phyloP scores from a whole-genome alignment of 371 early-diverging fungal genomes.

The Globomyces sp. region DNA sequence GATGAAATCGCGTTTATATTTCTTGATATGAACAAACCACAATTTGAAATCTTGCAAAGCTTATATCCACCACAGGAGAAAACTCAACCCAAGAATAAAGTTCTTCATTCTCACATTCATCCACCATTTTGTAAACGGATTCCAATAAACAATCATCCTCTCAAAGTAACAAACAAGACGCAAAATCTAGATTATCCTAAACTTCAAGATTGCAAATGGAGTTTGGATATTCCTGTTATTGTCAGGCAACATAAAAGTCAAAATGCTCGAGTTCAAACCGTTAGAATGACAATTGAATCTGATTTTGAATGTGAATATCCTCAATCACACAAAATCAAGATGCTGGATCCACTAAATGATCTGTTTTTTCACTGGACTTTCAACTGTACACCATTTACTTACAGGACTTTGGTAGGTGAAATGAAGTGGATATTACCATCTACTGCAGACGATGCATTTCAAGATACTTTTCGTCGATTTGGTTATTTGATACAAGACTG shows the following conservation, averaged over 20 bases:
- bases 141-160: too few relatives aligned
- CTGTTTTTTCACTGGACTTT: conserved; percentile 38
- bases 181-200: too few relatives aligned
- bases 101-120: too few relatives aligned
- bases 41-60: too few relatives aligned
- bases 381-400: conserved; percentile 27
- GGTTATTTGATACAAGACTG: conserved; percentile 11
- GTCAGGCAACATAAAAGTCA: background rate
- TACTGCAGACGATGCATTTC: conserved; percentile 5
- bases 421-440: conserved; percentile 25
- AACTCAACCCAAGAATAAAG: too few relatives aligned
- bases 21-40: too few relatives aligned
- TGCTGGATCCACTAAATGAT: conserved; percentile 29
- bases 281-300: conserved; percentile 2
- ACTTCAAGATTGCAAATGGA: background rate
- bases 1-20: too few relatives aligned
- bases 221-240: conserved; percentile 4
- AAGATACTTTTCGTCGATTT: conserved; percentile 16
- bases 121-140: too few relatives aligned
- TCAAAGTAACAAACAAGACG: too few relatives aligned
- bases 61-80: too few relatives aligned
- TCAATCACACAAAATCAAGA: conserved; percentile 22
- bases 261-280: background rate
- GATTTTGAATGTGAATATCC: conserved; percentile 16
- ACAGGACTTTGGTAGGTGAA: conserved; percentile 19